Conservation (phyloP, 2,329 filamentous ascomycete genomes). For the Aschersonia sp. region DNA sequence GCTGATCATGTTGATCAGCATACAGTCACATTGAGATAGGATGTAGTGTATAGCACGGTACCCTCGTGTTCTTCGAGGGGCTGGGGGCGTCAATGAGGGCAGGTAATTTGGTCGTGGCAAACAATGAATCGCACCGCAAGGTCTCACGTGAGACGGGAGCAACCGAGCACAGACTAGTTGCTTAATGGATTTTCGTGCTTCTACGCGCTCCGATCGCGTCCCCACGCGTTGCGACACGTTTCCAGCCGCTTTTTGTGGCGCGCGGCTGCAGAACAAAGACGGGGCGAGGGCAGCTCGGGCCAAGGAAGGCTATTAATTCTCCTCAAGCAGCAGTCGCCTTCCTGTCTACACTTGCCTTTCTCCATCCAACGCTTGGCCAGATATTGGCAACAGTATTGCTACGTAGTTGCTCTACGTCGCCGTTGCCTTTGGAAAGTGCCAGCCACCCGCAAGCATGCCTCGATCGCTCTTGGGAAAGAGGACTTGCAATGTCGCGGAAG, state of each 20-base stretch:
- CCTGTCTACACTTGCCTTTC: neutral
- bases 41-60: too few relatives aligned
- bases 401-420: neutral
- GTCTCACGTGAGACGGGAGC: conserved; percentile 3
- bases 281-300: neutral
- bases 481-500: conserved; percentile 13
- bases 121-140: neutral
- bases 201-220: conserved; percentile 15
- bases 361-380: neutral
- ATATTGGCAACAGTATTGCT: conserved; percentile 1
- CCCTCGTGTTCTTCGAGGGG: too few relatives aligned
- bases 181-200: conserved; percentile 16
- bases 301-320: conserved; percentile 2
- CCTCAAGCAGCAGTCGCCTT: conserved; percentile 2
- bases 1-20: too few relatives aligned
- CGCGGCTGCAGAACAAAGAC: conserved; percentile 1
- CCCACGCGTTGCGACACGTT: conserved; percentile 6
- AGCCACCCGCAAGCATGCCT: conserved; percentile 10
- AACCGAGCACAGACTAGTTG: conserved; percentile 10
- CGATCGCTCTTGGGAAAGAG: conserved; percentile 20
- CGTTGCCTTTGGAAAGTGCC: conserved; percentile 6
- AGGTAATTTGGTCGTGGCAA: neutral
- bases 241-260: conserved; percentile 5
- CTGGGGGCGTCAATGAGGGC: too few relatives aligned
- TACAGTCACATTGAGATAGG: too few relatives aligned